Evolutionary conservation across 2,329 filamentous ascomycete species (phyloP), one percentile per base, ranked within the genome.

Genomic region (Keithomyces neogunnii): DNA sequence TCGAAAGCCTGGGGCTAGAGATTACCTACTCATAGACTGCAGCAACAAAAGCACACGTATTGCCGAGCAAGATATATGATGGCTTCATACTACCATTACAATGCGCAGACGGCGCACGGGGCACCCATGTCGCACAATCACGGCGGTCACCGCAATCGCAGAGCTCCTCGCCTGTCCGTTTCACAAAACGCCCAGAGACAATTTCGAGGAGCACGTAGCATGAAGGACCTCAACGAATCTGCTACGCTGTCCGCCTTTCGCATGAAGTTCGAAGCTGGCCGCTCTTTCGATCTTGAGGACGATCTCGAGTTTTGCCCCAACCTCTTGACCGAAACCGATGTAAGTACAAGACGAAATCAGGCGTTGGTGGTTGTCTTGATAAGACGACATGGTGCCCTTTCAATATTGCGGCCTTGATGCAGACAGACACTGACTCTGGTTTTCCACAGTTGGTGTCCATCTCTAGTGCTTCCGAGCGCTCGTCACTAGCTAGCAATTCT

Each of bases 251-350:
- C 80, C 55, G 82, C 84, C 56, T 96, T 95, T 74, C 87, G 92
- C 60, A 82, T 82, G 59, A 85, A 90, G 65, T 95, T 95, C 61
- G 91, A 97, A 73, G 88, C 89, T 57, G 89, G 88, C 53, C 84
- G 90, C 53, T 96, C 91, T 8, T 97, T 97, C 64, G 92, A 97
- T 61, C 79, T 97, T 56, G 92, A 96, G 64, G 92, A 97, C 67
- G 92, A 97, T 68, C 80, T 96, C 73, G 86, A 96, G 70, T 97
- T 97, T 71, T 96, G 91, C 72, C 92, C 92, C 56, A 84, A 86
- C 67, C 80, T 97, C 60, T 76, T 97, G 74, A 95, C 90, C 36
- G 91, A 96, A 73, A 90, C 81, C 71, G 90, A 96, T 82, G 90
- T 96, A 84, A 80, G 80, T 81, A 59, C 28, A 47, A 53, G 45